A percentile compares a stretch with the other conserved stretches of the same genome.
Conservation (phyloP, 805 yeast genomes). For the Barnettozyma botsteinii region DNA sequence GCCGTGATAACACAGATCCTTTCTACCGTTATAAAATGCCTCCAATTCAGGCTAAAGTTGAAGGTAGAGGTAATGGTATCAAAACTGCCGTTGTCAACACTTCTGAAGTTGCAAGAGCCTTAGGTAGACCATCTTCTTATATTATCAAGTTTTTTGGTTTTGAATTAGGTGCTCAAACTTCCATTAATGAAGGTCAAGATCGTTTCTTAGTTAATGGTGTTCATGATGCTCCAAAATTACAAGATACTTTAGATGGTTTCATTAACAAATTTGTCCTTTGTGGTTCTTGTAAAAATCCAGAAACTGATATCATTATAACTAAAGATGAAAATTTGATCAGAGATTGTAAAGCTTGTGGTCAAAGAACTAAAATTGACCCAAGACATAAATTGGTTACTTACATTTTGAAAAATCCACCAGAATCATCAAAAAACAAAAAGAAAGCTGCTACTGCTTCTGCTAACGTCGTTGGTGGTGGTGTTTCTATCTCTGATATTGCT, state of each 20-base stretch:
- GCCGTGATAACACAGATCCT: constrained; percentile 96
- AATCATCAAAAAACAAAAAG: constrained; percentile 52
- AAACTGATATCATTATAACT: constrained; percentile 82
- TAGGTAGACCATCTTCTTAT: constrained; percentile 89
- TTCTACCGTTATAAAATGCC: constrained; percentile 99
- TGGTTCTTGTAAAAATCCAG: constrained; percentile 94
- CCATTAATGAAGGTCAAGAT: constrained; percentile 71
- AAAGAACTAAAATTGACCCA: constrained; percentile 74
- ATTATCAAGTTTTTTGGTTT: constrained; percentile 92
- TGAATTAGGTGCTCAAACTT: constrained; percentile 95
- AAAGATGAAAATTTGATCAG: constrained; percentile 70
- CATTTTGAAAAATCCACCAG: constrained; percentile 86
- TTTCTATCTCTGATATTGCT: constrained; percentile 73
- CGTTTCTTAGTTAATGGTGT: constrained; percentile 92
- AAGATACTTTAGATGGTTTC: constrained; percentile 92
- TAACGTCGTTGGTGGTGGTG: constrained; percentile 83
- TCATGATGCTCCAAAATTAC: constrained; percentile 84
- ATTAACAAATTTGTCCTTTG: constrained; percentile 90
- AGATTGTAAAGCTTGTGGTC: constrained; percentile 99
- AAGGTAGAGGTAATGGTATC: constrained; percentile 99
- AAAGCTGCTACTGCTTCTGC: constrained; percentile 84
- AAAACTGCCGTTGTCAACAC: constrained; percentile 90
- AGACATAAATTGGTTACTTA: constrained; percentile 83
- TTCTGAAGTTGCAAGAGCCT: constrained; percentile 88
- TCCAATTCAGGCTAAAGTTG: constrained; percentile 91